phyloP scores from a whole-genome alignment of 2,329 filamentous ascomycete species.

The Paraphaeosphaeria minitans region DNA sequence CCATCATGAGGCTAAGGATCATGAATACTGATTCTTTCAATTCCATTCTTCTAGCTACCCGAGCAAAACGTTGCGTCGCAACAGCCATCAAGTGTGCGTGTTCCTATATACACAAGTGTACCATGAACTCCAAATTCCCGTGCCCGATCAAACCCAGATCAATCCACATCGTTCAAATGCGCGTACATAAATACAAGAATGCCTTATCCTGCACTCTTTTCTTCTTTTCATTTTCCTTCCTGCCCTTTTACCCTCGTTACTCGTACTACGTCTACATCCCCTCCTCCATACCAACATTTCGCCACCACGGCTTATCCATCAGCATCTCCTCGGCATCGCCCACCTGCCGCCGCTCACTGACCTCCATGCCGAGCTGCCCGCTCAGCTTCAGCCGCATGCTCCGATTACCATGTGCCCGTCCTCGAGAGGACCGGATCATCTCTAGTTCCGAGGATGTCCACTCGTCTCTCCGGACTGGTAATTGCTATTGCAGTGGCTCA shows the following conservation, averaged over 20 bases:
- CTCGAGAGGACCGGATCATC: slow-evolving; percentile 55
- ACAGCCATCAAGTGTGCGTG: background rate
- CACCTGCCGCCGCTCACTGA: slow-evolving; percentile 87
- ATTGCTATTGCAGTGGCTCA: slow-evolving; percentile 91
- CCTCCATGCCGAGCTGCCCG: slow-evolving; percentile 60
- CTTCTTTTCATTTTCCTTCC: background rate
- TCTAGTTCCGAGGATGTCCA: slow-evolving; percentile 46
- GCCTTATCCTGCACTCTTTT: background rate
- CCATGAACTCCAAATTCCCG: background rate
- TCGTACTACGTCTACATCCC: slow-evolving; percentile 40
- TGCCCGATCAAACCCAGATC: background rate
- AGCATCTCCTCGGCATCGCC: slow-evolving; percentile 83
- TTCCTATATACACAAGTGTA: background rate
- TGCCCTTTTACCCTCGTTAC: too few species aligned
- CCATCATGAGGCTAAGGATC: too few species aligned
- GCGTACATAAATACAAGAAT: slow-evolving; percentile 5
- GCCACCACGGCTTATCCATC: slow-evolving; percentile 55
- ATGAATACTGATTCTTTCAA: background rate
- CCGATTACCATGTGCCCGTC: slow-evolving; percentile 59
- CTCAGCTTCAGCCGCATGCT: slow-evolving; percentile 73
- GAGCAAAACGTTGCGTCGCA: background rate
- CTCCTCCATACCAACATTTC: slow-evolving; percentile 56
- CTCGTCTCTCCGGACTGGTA: slow-evolving; percentile 85
- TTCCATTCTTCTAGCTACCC: background rate
- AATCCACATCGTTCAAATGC: background rate